A percentile compares a stretch with the other conserved stretches of the same genome.
phyloP scores from a whole-genome alignment of 257 asterid genomes.

The Ilex asprella region DNA sequence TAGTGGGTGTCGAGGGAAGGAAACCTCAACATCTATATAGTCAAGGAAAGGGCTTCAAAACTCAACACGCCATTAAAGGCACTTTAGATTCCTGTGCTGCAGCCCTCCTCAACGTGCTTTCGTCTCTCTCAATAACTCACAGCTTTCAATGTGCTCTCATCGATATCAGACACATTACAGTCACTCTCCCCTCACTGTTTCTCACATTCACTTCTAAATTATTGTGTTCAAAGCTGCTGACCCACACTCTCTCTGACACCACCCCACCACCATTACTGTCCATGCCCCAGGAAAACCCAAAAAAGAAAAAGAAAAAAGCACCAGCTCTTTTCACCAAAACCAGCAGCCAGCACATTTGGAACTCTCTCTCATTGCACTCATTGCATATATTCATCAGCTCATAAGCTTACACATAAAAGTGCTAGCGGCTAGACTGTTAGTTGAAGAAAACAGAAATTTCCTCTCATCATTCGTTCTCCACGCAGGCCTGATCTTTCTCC shows the following conservation, averaged over 20 bases:
- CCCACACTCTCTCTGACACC: slow-evolving; percentile 13
- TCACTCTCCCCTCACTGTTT: no score
- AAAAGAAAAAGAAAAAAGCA: no score
- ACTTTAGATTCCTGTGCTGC: slow-evolving; percentile 4
- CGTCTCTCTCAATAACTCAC: slow-evolving; percentile 6
- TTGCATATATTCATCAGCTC: not conserved
- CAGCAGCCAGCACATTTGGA: not conserved
- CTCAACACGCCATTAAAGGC: not conserved
- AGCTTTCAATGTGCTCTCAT: slow-evolving; percentile 5
- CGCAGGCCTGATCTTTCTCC: not conserved
- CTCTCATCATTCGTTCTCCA: no score
- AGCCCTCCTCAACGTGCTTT: slow-evolving; percentile 2
- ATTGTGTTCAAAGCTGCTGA: slow-evolving; percentile 10
- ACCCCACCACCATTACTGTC: slow-evolving; percentile 6
- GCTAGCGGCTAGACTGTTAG: not conserved
- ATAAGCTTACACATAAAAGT: not conserved
- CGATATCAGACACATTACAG: not conserved
- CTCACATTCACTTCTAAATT: slow-evolving; percentile 3
- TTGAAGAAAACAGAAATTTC: not conserved
- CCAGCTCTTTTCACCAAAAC: no score
- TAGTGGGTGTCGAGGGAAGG: not conserved
- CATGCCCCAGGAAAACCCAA: not conserved
- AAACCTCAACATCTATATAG: not conserved
- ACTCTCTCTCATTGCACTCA: not conserved
- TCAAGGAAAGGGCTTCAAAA: not conserved